phyloP scores from a whole-genome alignment of 2,329 filamentous ascomycete genomes.

The Pleurostoma richardsiae region DNA sequence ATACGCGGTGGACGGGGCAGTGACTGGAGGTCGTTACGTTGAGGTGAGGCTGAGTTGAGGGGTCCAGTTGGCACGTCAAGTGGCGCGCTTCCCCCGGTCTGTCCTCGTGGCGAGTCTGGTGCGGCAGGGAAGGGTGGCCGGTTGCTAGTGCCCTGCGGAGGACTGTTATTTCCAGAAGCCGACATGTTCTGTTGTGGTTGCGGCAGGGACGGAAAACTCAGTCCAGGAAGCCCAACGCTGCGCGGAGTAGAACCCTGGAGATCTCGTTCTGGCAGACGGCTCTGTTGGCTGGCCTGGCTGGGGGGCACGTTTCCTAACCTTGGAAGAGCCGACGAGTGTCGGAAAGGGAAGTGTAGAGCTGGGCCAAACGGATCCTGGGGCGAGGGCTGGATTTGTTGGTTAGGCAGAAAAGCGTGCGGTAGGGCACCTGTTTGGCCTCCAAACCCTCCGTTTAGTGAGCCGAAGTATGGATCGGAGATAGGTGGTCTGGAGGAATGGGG shows the following conservation, averaged over 20 bases:
- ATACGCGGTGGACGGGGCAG: not conserved
- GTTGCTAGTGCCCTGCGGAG: not conserved
- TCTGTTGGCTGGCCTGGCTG: not conserved
- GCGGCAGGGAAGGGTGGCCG: not conserved
- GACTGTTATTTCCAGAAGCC: not conserved
- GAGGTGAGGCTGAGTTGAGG: not conserved
- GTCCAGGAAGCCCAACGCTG: not conserved
- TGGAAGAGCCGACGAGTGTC: no score
- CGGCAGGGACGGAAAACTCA: not conserved
- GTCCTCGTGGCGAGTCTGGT: not conserved
- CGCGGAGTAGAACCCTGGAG: not conserved
- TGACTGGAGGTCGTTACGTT: not conserved
- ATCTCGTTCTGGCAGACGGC: not conserved
- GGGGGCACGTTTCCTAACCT: no score
- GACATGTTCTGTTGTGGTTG: not conserved
- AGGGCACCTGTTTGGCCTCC: not conserved
- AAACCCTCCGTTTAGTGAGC: not conserved
- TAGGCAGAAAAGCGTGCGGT: not conserved
- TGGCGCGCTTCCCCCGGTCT: not conserved
- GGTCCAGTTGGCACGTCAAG: not conserved
- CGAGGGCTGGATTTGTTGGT: not conserved
- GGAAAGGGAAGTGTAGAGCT: not conserved
- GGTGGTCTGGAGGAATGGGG: not conserved
- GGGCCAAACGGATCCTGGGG: not conserved
- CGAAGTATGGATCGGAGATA: not conserved